A percentile compares a stretch with the other conserved stretches of the same genome.
Evolutionary conservation across 2,329 filamentous ascomycete species (phyloP).

Genomic region (Aspergillus tanneri): DNA sequence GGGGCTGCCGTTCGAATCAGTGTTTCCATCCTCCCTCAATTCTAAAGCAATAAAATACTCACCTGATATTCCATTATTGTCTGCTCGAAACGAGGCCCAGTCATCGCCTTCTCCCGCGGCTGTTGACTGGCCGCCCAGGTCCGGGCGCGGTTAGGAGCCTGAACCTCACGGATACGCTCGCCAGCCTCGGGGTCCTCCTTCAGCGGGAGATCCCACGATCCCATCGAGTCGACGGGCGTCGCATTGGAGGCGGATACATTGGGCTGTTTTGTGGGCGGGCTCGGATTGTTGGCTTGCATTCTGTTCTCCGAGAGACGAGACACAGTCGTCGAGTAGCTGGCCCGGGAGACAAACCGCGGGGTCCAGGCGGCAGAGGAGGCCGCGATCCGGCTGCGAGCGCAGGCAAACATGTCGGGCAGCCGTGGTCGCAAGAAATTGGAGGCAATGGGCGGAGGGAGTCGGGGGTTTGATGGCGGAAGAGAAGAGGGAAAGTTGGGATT

Average conservation of each 20-base stretch:
- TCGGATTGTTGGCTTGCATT: conserved; percentile 59
- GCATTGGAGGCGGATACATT: conserved; percentile 64
- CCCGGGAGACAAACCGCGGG: conserved; percentile 33
- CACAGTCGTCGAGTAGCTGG: conserved; percentile 46
- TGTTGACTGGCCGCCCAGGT: conserved; percentile 87
- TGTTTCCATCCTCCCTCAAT: neutral
- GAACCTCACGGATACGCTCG: conserved; percentile 60
- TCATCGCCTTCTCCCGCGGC: conserved; percentile 80
- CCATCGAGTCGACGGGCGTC: conserved; percentile 50
- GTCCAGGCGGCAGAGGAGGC: conserved; percentile 42
- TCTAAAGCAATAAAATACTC: conserved; percentile 33
- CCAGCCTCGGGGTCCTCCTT: conserved; percentile 56
- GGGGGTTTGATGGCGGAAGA: conserved; percentile 17
- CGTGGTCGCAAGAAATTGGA: conserved; percentile 20
- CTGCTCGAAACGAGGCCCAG: conserved; percentile 93
- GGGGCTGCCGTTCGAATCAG: conserved; percentile 60
- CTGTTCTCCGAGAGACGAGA: conserved; percentile 43
- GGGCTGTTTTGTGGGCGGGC: conserved; percentile 45
- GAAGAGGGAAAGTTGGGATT: conserved; percentile 12
- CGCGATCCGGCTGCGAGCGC: conserved; percentile 47
- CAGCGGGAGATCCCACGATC: conserved; percentile 52
- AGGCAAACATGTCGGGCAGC: conserved; percentile 45
- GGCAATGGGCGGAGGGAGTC: conserved; percentile 6
- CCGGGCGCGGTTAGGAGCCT: conserved; percentile 80
- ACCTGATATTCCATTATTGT: conserved; percentile 92